Evolutionary conservation across 2,329 filamentous ascomycete species (phyloP).

Genomic region (Calonectria henricotiae): DNA sequence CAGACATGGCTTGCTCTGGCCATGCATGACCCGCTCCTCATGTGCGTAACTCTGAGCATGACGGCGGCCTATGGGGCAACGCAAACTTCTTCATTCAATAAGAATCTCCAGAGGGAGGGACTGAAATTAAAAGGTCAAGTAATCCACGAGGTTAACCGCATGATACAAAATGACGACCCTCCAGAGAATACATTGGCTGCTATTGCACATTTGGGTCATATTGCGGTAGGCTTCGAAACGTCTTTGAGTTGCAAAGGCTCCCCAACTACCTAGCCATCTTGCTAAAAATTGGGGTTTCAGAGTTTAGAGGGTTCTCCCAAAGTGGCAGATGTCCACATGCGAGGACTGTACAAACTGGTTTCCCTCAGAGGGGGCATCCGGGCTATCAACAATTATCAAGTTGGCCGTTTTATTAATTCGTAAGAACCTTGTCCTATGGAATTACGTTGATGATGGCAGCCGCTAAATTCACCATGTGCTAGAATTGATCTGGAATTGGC

Average conservation of each 20-base stretch:
- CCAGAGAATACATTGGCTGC: constrained; percentile 22
- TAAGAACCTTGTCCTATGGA: not conserved
- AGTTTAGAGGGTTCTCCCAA: constrained; percentile 11
- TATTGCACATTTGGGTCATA: constrained; percentile 11
- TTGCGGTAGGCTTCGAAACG: constrained; percentile 2
- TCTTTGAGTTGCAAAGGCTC: not conserved
- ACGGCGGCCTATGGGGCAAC: constrained; percentile 13
- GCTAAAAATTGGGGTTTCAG: not conserved
- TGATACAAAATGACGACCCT: not conserved
- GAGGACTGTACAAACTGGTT: constrained; percentile 9
- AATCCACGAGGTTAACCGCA: constrained; percentile 8
- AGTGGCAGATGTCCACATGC: constrained; percentile 21
- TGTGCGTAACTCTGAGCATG: constrained; percentile 22
- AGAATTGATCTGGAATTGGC: constrained; percentile 28
- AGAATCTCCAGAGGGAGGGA: constrained; percentile 1
- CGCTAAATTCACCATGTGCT: not conserved
- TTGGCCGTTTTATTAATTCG: constrained; percentile 29
- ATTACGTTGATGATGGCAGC: not conserved
- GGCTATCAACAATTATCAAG: constrained; percentile 19
- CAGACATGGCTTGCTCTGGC: constrained; percentile 28
- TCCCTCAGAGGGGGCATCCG: constrained; percentile 16
- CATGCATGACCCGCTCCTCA: constrained; percentile 18
- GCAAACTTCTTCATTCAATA: not conserved
- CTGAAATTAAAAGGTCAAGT: constrained; percentile 21
- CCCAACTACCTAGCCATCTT: not conserved